Evolutionary conservation across 2,329 filamentous ascomycete species (phyloP), one percentile per base, ranked within the genome.

Genomic region (Trichoderma arundinaceum): DNA sequence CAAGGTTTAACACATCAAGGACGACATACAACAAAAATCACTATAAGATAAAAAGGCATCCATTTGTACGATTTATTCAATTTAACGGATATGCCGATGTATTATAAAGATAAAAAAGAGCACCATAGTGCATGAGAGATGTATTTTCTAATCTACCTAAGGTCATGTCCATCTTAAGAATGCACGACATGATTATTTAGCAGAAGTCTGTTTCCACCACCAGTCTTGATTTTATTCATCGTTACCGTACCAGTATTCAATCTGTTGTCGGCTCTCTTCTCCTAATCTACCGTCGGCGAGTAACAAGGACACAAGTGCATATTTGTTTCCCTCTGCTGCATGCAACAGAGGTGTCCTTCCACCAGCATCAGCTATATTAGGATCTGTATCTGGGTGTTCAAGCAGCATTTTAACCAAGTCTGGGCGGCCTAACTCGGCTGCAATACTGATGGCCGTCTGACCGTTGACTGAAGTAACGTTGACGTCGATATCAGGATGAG

Each of bases 221-320:
- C 2, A 28, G 2, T 28, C 22, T 4, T 28, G 22, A 28, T 28
- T 28, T 28, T 28, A 48, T 48, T 3, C 35, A 10, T 38, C 6
- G 2, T 38, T 38, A 38, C 35, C 6, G 7, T 10, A 38, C 35
- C 35, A 38, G 35, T 38, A 10, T 6, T 38, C 35, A 8, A 38
- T 7, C 35, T 38, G 35, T 6, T 12, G 3, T 28, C 46, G 39
- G 17, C 22, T 57, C 13, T 33, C 53, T 15, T 57, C 4, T 12
- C 53, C 53, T 33, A 57, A 8, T 44, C 53, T 57, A 7, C 6
- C 38, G n/a, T 57, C 53, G 13, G 35, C 53, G 17, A 56, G 53
- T 13, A 56, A 32, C 39, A 44, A 6, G 22, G 13, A 12, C 6
- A 57, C 53, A n/a, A 57, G n/a, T 12, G 41, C 22, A 15, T 32